These are phyloP conservation scores for Paecilomyces variotii DNA, from an alignment of 2,329 filamentous ascomycete genomes.

Conservation along the genomic window DNA sequence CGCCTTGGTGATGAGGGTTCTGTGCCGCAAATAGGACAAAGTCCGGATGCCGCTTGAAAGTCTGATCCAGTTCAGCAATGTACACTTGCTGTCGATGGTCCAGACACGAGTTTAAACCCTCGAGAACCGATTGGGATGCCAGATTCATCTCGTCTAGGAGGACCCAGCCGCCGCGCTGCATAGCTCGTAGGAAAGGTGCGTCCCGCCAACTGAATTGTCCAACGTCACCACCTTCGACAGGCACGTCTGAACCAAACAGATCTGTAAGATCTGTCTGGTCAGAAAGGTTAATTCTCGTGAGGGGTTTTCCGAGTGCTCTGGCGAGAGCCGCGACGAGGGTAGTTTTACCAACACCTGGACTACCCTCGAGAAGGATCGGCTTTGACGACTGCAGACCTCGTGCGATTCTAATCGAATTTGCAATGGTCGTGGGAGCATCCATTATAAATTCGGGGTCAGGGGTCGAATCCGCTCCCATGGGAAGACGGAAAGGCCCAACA, in stretches of 20 bases:
- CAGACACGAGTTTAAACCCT: constrained; percentile 91
- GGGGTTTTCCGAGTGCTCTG: constrained; percentile 64
- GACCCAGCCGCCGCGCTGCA: constrained; percentile 96
- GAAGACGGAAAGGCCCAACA: constrained; percentile 68
- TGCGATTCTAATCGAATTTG: constrained; percentile 84
- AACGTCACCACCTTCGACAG: constrained; percentile 82
- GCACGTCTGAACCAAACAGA: constrained; percentile 91
- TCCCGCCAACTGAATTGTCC: constrained; percentile 94
- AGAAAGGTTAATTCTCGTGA: constrained; percentile 93
- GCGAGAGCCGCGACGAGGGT: constrained; percentile 83
- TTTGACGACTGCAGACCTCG: constrained; percentile 83
- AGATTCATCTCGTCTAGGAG: constrained; percentile 98
- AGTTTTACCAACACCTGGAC: constrained; percentile 96
- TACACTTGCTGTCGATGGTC: constrained; percentile 96
- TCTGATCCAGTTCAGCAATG: constrained; percentile 88
- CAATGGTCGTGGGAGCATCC: constrained; percentile 77
- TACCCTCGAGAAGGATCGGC: constrained; percentile 89
- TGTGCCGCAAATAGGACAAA: constrained; percentile 97
- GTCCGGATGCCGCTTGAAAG: constrained; percentile 78
- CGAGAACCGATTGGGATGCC: constrained; percentile 90
- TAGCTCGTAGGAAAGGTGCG: constrained; percentile 87
- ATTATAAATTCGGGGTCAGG: constrained; percentile 64
- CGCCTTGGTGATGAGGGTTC: constrained; percentile 95
- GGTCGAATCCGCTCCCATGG: constrained; percentile 42
- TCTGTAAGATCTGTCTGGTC: constrained; percentile 98